phyloP scores from a whole-genome alignment of 1,139 yeast genomes.

The Candida sp. region DNA sequence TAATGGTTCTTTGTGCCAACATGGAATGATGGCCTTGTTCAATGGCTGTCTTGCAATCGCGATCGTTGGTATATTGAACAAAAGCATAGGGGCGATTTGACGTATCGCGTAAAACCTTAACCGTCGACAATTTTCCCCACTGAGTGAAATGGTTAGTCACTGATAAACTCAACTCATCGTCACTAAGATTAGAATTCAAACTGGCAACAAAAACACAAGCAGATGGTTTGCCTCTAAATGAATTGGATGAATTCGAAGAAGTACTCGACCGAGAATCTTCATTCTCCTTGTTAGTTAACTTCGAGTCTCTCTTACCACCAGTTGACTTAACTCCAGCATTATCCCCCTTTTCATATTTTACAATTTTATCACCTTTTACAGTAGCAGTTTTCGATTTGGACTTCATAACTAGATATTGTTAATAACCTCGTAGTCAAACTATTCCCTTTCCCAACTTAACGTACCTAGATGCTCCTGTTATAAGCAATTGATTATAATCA shows the following conservation, averaged over 20 bases:
- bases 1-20: slow-evolving; percentile 69
- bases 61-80: slow-evolving; percentile 77
- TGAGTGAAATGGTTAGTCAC: slow-evolving; percentile 61
- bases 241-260: neutral
- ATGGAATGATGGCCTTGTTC: slow-evolving; percentile 63
- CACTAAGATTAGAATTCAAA: slow-evolving; percentile 58
- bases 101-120: slow-evolving; percentile 85
- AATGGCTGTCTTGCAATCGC: slow-evolving; percentile 70
- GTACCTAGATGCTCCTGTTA: neutral
- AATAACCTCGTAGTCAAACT: neutral
- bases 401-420: neutral
- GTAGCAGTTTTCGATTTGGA: neutral
- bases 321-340: neutral
- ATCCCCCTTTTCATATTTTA: neutral
- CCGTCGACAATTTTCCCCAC: slow-evolving; percentile 70
- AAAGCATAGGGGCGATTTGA: slow-evolving; percentile 89
- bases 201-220: slow-evolving; percentile 90
- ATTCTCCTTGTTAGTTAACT: neutral
- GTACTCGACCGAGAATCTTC: neutral
- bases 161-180: slow-evolving; percentile 66
- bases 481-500: neutral
- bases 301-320: neutral
- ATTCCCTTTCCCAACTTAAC: neutral
- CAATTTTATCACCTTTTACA: neutral
- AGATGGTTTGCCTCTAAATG: slow-evolving; percentile 53